These are phyloP conservation scores for Monosporozyma aerobia DNA, from an alignment of 805 yeast species.

Conservation along the genomic window DNA sequence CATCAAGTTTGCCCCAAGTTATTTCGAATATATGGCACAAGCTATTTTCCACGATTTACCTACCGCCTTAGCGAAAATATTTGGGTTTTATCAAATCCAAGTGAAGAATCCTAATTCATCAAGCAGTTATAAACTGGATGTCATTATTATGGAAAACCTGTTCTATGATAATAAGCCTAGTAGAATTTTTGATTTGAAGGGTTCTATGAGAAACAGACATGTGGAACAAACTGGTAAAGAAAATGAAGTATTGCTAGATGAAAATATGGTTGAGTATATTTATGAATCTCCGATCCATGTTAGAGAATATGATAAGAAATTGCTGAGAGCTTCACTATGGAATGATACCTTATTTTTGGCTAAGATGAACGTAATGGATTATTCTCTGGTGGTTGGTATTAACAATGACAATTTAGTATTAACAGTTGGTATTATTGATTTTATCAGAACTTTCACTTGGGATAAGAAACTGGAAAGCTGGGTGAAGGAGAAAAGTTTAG, in stretches of 20 bases:
- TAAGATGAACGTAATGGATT: slow-evolving; percentile 98
- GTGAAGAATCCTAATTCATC: slow-evolving; percentile 63
- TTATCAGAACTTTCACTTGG: slow-evolving; percentile 95
- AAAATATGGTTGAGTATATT: slow-evolving; percentile 95
- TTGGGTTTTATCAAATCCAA: slow-evolving; percentile 92
- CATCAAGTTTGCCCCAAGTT: slow-evolving; percentile 90
- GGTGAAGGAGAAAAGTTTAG: slow-evolving; percentile 93
- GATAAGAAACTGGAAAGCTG: slow-evolving; percentile 96
- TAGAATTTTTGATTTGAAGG: slow-evolving; percentile 89
- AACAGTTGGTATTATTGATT: slow-evolving; percentile 90
- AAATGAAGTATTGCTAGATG: slow-evolving; percentile 89
- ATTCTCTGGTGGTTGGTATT: slow-evolving; percentile 88
- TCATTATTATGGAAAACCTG: slow-evolving; percentile 89
- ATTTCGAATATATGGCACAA: slow-evolving; percentile 92
- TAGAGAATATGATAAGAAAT: slow-evolving; percentile 79
- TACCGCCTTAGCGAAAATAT: slow-evolving; percentile 86
- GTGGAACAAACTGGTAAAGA: slow-evolving; percentile 94
- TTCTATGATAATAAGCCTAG: slow-evolving; percentile 76
- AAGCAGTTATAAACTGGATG: slow-evolving; percentile 75
- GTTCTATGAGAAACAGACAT: slow-evolving; percentile 95
- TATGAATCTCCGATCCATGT: slow-evolving; percentile 94
- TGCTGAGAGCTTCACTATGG: slow-evolving; percentile 82
- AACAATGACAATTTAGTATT: slow-evolving; percentile 58
- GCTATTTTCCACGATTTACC: slow-evolving; percentile 92
- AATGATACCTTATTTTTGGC: slow-evolving; percentile 90